These are phyloP conservation scores for Tricholoma bakamatsutake DNA, from an alignment of 768 basidiomycete species.

Conservation along the genomic window DNA sequence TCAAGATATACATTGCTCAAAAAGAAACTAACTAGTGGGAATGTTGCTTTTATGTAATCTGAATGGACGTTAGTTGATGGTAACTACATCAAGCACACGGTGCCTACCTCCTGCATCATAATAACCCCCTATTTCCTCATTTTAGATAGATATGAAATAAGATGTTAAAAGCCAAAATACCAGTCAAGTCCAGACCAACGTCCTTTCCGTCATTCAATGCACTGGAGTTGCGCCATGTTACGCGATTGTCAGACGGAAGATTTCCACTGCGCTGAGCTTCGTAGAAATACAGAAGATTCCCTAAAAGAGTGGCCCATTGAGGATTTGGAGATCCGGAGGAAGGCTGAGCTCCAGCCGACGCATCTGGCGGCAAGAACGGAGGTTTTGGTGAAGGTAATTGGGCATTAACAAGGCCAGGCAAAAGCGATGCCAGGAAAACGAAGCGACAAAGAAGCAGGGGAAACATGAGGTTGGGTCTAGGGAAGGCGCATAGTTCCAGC, in stretches of 20 bases:
- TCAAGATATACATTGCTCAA: not conserved
- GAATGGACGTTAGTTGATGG: slow-evolving; percentile 6
- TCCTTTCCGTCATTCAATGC: slow-evolving; percentile 72
- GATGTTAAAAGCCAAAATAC: slow-evolving; percentile 22
- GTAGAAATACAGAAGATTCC: slow-evolving; percentile 82
- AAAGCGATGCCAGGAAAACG: slow-evolving; percentile 17
- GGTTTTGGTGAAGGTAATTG: slow-evolving; percentile 63
- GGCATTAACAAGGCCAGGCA: slow-evolving; percentile 27
- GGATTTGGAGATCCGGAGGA: slow-evolving; percentile 53
- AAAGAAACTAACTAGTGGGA: slow-evolving; percentile 56
- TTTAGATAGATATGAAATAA: not conserved
- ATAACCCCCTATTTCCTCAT: slow-evolving; percentile 50
- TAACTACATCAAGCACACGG: not conserved
- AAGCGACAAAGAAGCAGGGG: slow-evolving; percentile 13
- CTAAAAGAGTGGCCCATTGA: slow-evolving; percentile 81
- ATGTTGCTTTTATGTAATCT: slow-evolving; percentile 90
- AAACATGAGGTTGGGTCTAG: slow-evolving; percentile 6
- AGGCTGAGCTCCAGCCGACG: slow-evolving; percentile 46
- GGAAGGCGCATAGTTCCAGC: not conserved
- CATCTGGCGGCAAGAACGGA: slow-evolving; percentile 57
- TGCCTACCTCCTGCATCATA: slow-evolving; percentile 85
- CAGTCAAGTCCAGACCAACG: slow-evolving; percentile 66
- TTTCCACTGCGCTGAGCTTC: slow-evolving; percentile 85
- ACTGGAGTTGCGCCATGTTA: slow-evolving; percentile 85
- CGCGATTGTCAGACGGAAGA: slow-evolving; percentile 62